Evolutionary conservation across 202 grass and related monocot genomes (phyloP), one percentile per base, ranked within the genome.

Genomic region (Musa balbisiana): DNA sequence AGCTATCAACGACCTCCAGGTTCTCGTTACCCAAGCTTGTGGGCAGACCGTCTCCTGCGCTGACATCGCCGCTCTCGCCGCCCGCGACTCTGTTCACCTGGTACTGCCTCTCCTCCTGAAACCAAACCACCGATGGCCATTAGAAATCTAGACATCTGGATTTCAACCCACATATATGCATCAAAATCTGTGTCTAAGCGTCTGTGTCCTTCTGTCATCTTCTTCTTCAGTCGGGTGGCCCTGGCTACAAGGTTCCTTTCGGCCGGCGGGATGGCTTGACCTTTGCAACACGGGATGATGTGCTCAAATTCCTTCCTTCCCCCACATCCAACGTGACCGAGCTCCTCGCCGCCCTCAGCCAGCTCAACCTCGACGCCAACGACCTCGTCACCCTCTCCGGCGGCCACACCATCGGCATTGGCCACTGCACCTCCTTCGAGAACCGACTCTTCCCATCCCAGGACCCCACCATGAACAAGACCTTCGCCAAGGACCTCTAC

Each of bases 331-430:
- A 64, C 14, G 89, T 90, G 0, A 80, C 65, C 0, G 2, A 0
- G 11, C 81, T 96, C 3, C 78, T 88, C 6, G 3, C 0, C 0
- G 76, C 72, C 3, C 67, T 92, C 13, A 6, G 12, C 0, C 67
- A 8, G 15, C 64, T 85, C 76, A 67, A 62, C 49, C 91, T 94
- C 19, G 87, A 88, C 79, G 25, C 73, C 67, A 54, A 25, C 74
- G 93, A 97, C 82, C 85, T 97, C 17, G 93, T 92, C 2, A 82
- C 90, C 26, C 80, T 92, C 33, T 87, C 84, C 23, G 93, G 93
- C 20, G 90, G 84, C 1, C 93, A 90, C 83, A 96, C 92, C 69
- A 74, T 92, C 24, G 90, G 93, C 0, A 33, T 90, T 14, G 82
- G 76, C 9, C 93, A 97, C 86, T 91, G 92, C 84, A 3, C 10